Conservation (phyloP, 2,329 filamentous ascomycete genomes). For the Myriosclerotinia scirpicola region DNA sequence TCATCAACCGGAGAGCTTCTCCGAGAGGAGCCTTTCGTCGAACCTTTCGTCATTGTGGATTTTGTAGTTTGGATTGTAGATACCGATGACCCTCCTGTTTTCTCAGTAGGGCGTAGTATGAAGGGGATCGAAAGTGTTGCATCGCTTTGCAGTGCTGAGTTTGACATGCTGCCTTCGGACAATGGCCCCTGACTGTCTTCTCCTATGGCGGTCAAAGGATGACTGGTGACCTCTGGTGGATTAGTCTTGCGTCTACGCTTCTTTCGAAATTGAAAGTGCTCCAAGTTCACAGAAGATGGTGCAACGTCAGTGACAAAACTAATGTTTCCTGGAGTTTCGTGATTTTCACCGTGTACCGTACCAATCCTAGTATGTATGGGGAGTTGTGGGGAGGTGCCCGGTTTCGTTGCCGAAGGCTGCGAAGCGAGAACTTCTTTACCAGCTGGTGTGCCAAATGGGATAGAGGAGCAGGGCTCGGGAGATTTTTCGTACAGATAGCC, state of each 20-base stretch:
- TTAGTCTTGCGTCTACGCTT: slow-evolving; percentile 25
- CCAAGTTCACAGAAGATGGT: slow-evolving; percentile 38
- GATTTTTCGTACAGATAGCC: not conserved
- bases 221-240: not conserved
- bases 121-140: not conserved
- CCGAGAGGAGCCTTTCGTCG: too few relatives aligned
- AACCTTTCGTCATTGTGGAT: not conserved
- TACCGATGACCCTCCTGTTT: not conserved
- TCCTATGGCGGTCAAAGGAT: not conserved
- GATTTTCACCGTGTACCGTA: not conserved
- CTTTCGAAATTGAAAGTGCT: slow-evolving; percentile 37
- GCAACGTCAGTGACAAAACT: slow-evolving; percentile 38
- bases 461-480: not conserved
- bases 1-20: slow-evolving; percentile 7
- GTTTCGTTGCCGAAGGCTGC: not conserved
- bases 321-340: slow-evolving; percentile 24
- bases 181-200: not conserved
- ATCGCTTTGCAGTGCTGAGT: not conserved
- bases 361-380: not conserved
- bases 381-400: slow-evolving; percentile 2
- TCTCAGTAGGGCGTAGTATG: not conserved
- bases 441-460: not conserved
- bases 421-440: not conserved
- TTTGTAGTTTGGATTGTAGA: not conserved
- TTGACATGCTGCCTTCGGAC: not conserved